A percentile compares a stretch with the other conserved stretches of the same genome.
phyloP scores from a whole-genome alignment of 2,329 filamentous ascomycete species.

The Colletotrichum aenigma region DNA sequence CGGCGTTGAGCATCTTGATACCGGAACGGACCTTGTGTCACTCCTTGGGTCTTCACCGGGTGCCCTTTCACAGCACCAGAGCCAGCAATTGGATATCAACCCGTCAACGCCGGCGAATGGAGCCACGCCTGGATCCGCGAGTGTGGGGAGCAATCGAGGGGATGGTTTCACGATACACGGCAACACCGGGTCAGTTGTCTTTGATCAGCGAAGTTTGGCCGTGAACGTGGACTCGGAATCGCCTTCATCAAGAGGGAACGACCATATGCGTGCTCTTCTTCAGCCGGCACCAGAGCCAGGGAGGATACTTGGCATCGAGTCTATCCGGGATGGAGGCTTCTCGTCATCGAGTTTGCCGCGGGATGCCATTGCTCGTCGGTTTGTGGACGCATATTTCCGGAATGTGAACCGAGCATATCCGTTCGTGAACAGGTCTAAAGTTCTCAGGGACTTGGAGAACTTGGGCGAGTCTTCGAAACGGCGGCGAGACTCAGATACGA shows the following conservation, averaged over 20 bases:
- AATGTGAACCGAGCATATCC: slow-evolving; percentile 50
- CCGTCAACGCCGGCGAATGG: slow-evolving; percentile 2
- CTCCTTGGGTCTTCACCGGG: slow-evolving; percentile 10
- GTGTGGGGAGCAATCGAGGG: slow-evolving; percentile 1
- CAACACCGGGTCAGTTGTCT: not conserved
- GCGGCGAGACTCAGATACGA: slow-evolving; percentile 33
- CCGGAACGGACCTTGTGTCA: slow-evolving; percentile 32
- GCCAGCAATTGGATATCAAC: not conserved
- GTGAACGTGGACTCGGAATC: slow-evolving; percentile 1
- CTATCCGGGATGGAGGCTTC: slow-evolving; percentile 1
- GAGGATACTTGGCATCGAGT: slow-evolving; percentile 7
- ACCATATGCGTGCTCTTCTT: slow-evolving; percentile 4
- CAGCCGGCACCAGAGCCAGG: slow-evolving; percentile 6
- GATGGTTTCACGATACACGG: not conserved
- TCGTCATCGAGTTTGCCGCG: slow-evolving; percentile 20
- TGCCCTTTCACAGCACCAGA: not conserved
- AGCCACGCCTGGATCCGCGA: slow-evolving; percentile 7
- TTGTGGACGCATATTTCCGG: slow-evolving; percentile 49
- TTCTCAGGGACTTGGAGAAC: slow-evolving; percentile 37
- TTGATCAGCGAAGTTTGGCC: slow-evolving; percentile 4
- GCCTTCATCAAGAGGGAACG: slow-evolving; percentile 1
- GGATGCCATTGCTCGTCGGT: slow-evolving; percentile 32
- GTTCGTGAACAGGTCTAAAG: slow-evolving; percentile 42
- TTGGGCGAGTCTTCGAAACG: slow-evolving; percentile 26
- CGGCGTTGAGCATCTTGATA: slow-evolving; percentile 39